Evolutionary conservation across 768 basidiomycete species (phyloP), one percentile per base, ranked within the genome.

Genomic region (Amanita fuliginea): DNA sequence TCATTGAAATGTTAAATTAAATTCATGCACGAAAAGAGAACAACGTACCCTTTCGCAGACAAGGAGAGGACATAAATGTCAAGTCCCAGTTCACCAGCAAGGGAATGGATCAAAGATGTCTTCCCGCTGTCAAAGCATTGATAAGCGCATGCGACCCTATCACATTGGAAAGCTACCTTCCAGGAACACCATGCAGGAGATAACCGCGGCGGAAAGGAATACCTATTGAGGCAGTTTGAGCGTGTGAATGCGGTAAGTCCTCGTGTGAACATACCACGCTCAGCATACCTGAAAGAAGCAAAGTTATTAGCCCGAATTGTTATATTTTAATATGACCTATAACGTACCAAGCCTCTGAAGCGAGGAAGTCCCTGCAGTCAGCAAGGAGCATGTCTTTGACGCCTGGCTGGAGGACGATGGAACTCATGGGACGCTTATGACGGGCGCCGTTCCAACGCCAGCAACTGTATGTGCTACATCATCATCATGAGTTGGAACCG

Each of bases 11-110:
- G 57, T 33, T 28, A 28, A 28, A n/a, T 26, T 22, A 22, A 35
- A 10, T 34, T 34, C 22, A 34, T 24, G 42, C 24, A 18, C 40
- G 7, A 1, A 39, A 43, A 48, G 45, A n/a, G 9, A 30, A 53
- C 46, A 34, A 51, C 74, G 57, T 68, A 85, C 88, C 88, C 88
- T 64, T 92, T 91, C 30, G 86, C 81, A 41, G 88, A 91, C 47
- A 93, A 69, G 40, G 85, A 87, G 56, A 94, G 83, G 46, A 93
- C 89, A 61, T 92, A 94, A 54, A 96, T 92, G 66, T 94, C 89
- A 21, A 96, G 74, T 6, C 82, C 79, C 30, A 96, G 72, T 61
- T 91, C 88, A 49, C 86, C 86, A 45, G 86, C 86, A 55, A 89
- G 67, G 5, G 87, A 87, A 63, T 90, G 86, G 57, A 90, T 89